A percentile compares a stretch with the other conserved stretches of the same genome.
Conservation (phyloP, 495 filamentous ascomycete species). For the Lophiotrema nucula region DNA sequence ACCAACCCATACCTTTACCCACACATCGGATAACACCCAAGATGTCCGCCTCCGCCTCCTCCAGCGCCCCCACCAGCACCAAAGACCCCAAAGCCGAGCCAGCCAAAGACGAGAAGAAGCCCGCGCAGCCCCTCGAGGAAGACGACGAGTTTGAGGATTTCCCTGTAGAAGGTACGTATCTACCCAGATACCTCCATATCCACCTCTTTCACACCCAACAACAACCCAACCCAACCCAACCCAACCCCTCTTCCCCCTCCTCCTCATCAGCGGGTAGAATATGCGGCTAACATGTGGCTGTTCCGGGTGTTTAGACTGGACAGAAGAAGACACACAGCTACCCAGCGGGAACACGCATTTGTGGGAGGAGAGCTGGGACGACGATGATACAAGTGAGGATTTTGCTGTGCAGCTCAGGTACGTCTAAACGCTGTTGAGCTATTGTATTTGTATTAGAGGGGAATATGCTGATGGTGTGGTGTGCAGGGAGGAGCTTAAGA, state of each 20-base stretch:
- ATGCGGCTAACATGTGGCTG: too few species aligned
- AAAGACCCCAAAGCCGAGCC: conserved; percentile 44
- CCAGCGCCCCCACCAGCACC: conserved; percentile 28
- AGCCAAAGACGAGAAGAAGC: conserved; percentile 50
- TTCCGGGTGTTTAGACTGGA: conserved; percentile 66
- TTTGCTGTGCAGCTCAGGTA: conserved; percentile 95
- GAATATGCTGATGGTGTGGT: neutral
- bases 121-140: conserved; percentile 75
- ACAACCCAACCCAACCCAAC: neutral
- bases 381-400: conserved; percentile 95
- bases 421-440: conserved; percentile 40
- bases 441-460: neutral
- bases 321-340: conserved; percentile 79
- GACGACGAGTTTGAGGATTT: conserved; percentile 99
- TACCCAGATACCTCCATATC: conserved; percentile 24
- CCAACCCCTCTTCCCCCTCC: too few species aligned
- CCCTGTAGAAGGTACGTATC: conserved; percentile 76
- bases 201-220: too few species aligned
- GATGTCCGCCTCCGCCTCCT: conserved; percentile 45
- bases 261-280: too few species aligned
- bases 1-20: neutral
- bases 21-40: conserved; percentile 8
- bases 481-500: conserved; percentile 88
- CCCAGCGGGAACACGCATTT: conserved; percentile 71
- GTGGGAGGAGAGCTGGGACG: conserved; percentile 99